These are phyloP conservation scores for Fusarium floridanum DNA, from an alignment of 2,329 filamentous ascomycete genomes.

Conservation along the genomic window DNA sequence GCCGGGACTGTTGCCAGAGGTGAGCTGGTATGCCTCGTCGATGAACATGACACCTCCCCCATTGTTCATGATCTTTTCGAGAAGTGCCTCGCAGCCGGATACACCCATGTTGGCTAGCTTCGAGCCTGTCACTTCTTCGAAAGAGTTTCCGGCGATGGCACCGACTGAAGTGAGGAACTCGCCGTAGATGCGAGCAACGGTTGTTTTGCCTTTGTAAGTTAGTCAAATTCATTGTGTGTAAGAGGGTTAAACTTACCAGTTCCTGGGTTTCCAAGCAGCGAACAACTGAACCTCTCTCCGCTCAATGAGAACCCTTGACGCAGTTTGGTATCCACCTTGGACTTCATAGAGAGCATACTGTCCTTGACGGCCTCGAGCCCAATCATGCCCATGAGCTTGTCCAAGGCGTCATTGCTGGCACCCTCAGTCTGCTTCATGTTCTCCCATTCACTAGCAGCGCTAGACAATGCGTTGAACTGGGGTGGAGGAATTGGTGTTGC, in stretches of 20 bases:
- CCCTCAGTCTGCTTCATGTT: conserved; percentile 67
- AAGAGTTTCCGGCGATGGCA: conserved; percentile 69
- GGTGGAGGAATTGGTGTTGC: neutral
- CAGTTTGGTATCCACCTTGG: conserved; percentile 69
- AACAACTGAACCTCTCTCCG: conserved; percentile 71
- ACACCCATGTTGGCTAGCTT: conserved; percentile 74
- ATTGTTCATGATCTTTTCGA: conserved; percentile 61
- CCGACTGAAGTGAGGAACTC: conserved; percentile 73
- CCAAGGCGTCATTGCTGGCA: conserved; percentile 66
- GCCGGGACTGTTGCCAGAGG: conserved; percentile 67
- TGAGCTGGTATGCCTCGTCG: conserved; percentile 83
- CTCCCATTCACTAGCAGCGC: conserved; percentile 68
- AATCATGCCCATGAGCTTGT: conserved; percentile 77
- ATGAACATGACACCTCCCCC: conserved; percentile 81
- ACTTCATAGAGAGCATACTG: conserved; percentile 73
- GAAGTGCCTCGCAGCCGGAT: conserved; percentile 64
- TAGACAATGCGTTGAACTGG: neutral
- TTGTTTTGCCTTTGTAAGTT: conserved; percentile 70
- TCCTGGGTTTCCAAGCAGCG: conserved; percentile 79
- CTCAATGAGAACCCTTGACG: conserved; percentile 69
- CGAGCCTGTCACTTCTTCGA: conserved; percentile 78
- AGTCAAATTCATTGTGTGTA: neutral
- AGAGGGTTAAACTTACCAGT: conserved; percentile 66
- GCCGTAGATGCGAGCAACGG: conserved; percentile 78
- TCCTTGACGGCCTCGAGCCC: conserved; percentile 78